Conservation (phyloP, 2,329 filamentous ascomycete genomes). For the Aspergillus eucalypticola region DNA sequence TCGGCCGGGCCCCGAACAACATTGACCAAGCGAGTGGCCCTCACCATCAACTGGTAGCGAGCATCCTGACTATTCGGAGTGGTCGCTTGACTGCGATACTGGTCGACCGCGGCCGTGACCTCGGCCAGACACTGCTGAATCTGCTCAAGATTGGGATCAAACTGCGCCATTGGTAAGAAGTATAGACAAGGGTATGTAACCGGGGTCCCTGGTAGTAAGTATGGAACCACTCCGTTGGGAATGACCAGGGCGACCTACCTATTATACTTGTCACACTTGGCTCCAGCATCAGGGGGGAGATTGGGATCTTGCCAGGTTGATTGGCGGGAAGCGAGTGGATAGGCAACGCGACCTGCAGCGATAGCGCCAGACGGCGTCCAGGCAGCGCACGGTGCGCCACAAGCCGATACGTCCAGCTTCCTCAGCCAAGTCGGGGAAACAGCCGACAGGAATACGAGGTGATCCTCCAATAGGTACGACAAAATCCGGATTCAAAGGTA, state of each 20-base stretch:
- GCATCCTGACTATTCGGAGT: neutral
- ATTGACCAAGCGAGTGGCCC: slow-evolving; percentile 15
- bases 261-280: neutral
- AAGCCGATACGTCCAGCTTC: neutral
- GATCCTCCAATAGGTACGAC: no score
- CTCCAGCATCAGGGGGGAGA: neutral
- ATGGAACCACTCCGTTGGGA: neutral
- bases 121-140: slow-evolving; percentile 12
- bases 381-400: neutral
- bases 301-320: neutral
- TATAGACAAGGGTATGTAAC: neutral
- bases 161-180: neutral
- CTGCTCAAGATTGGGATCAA: neutral
- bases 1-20: slow-evolving; percentile 25
- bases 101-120: slow-evolving; percentile 1
- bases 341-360: slow-evolving; percentile 2
- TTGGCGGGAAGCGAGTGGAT: neutral
- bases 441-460: neutral
- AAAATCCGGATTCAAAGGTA: no score
- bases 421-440: neutral
- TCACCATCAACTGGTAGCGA: slow-evolving; percentile 5
- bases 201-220: no score
- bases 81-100: neutral
- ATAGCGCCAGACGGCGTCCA: neutral
- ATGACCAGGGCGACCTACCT: neutral